Conservation (phyloP, 441 rosid species). For the Corymbia citriodora region DNA sequence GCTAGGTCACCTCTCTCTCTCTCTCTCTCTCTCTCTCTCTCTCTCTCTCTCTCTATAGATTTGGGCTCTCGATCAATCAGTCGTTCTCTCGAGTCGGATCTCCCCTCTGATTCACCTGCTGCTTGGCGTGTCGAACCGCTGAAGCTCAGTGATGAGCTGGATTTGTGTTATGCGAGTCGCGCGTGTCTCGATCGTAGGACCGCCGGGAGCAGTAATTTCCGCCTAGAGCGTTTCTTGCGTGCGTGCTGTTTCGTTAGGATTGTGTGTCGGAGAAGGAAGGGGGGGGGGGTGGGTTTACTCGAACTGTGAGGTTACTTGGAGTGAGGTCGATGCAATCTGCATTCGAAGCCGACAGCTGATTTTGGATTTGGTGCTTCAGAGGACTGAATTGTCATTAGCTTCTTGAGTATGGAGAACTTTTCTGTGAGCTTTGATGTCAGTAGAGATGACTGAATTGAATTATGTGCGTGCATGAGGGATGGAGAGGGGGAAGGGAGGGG, state of each 20-base stretch:
- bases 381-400: background rate
- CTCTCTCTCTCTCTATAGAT: background rate
- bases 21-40: background rate
- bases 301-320: background rate
- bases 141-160: background rate
- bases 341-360: background rate
- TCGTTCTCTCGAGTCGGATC: background rate
- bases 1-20: slow-evolving; percentile 38
- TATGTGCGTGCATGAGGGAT: background rate
- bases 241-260: background rate
- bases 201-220: background rate
- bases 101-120: background rate
- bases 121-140: background rate
- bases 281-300: background rate
- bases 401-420: background rate
- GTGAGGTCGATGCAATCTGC: background rate
- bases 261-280: background rate
- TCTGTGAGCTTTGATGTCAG: background rate
- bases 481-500: background rate
- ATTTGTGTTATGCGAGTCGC: background rate
- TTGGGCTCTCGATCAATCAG: background rate
- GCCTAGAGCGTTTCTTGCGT: background rate
- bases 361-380: background rate
- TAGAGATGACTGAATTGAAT: too few relatives aligned
- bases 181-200: background rate